Percentiles rank a stretch among this genome's conserved stretches.
These are phyloP conservation scores for Radiomyces spectabilis DNA, from an alignment of 192 early-diverging fungal genomes.

Conservation along the genomic window DNA sequence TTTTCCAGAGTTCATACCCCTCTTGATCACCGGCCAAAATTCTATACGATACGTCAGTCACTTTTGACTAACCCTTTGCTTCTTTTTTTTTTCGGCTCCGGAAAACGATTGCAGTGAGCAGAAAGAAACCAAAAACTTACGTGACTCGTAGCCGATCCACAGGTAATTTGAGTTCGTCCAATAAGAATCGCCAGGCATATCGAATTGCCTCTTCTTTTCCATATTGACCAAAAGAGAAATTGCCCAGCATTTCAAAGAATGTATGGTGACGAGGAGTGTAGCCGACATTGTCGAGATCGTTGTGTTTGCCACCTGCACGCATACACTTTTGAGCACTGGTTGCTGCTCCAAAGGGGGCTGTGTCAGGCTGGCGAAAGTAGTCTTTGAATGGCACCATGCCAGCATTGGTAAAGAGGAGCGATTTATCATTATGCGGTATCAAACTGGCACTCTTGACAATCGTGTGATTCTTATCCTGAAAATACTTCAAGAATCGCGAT, in stretches of 20 bases:
- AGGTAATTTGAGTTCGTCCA: constrained; percentile 43
- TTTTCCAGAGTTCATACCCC: constrained; percentile 46
- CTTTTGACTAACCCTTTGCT: neutral
- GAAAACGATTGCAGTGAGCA: neutral
- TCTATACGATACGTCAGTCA: constrained; percentile 5
- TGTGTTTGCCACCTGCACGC: constrained; percentile 55
- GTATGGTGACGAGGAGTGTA: constrained; percentile 58
- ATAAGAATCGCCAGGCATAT: constrained; percentile 53
- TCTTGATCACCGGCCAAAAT: constrained; percentile 50
- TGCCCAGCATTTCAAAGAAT: constrained; percentile 62
- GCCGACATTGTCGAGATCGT: constrained; percentile 59
- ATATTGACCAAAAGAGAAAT: constrained; percentile 57
- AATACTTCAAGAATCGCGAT: constrained; percentile 36
- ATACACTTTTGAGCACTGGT: constrained; percentile 47
- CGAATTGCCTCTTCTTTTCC: constrained; percentile 40
- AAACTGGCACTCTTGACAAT: constrained; percentile 35
- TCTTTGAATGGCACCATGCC: constrained; percentile 57
- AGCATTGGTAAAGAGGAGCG: constrained; percentile 52
- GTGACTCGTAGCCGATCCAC: constrained; percentile 45
- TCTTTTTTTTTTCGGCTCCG: neutral
- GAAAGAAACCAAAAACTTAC: constrained; percentile 25
- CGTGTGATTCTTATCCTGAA: constrained; percentile 32
- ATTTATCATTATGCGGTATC: constrained; percentile 52
- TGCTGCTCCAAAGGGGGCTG: constrained; percentile 37
- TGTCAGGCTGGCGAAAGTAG: constrained; percentile 40